Percentiles rank a stretch among this genome's conserved stretches.
phyloP scores from a whole-genome alignment of 1,284 basidiomycete species.

The Ustilago tritici region DNA sequence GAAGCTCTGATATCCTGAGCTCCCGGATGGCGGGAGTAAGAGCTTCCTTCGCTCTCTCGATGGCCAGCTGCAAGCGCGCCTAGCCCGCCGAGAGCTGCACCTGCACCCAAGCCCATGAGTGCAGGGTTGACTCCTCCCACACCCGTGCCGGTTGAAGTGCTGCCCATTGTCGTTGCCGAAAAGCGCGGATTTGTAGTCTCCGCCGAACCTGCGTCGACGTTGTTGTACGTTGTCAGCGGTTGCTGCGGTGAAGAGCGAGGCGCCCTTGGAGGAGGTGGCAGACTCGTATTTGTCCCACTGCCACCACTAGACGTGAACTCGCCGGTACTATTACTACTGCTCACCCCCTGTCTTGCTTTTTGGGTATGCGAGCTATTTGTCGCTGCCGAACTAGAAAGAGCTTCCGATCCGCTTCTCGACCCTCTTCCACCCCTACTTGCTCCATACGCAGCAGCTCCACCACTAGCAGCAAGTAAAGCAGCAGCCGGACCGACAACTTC shows the following conservation, averaged over 20 bases:
- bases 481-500: conserved; percentile 12
- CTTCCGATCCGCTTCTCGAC: conserved; percentile 1
- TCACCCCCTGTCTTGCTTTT: conserved; percentile 12
- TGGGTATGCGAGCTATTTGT: conserved; percentile 17
- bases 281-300: conserved; percentile 33
- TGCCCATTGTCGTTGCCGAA: conserved; percentile 30
- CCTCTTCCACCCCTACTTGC: conserved; percentile 9
- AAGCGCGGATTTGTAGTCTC: conserved; percentile 6
- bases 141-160: conserved; percentile 4
- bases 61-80: conserved; percentile 56
- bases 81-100: conserved; percentile 36
- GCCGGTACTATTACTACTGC: conserved; percentile 55
- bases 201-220: conserved; percentile 13
- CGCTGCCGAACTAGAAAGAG: conserved; percentile 2
- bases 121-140: conserved; percentile 29
- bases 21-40: conserved; percentile 26
- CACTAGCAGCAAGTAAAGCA: conserved; percentile 23
- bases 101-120: conserved; percentile 36
- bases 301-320: conserved; percentile 34
- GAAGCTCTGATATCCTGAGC: conserved; percentile 14
- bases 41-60: conserved; percentile 49
- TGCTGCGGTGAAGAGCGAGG: conserved; percentile 24
- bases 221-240: conserved; percentile 7
- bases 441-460: conserved; percentile 8
- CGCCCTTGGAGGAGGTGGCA: conserved; percentile 47